Percentiles rank a stretch among this genome's conserved stretches.
Evolutionary conservation across 805 yeast genomes (phyloP).

Genomic region (Saturnispora zaruensis): DNA sequence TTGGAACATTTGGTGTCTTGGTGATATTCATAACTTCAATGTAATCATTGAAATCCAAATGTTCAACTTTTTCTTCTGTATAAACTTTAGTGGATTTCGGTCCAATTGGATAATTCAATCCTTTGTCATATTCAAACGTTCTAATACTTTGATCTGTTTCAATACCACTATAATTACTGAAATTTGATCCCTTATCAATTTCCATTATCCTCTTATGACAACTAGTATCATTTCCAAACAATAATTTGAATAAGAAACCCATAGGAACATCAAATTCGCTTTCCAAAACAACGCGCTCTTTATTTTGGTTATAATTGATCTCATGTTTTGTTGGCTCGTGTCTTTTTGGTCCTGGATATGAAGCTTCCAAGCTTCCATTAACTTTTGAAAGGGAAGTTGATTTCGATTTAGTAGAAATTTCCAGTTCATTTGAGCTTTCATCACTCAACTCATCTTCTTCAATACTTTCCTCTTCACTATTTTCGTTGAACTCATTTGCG

Average conservation of each 20-base stretch:
- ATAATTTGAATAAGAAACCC: conserved; percentile 59
- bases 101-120: conserved; percentile 74
- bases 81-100: conserved; percentile 81
- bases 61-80: conserved; percentile 48
- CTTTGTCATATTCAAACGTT: conserved; percentile 60
- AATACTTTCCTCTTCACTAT: neutral
- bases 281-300: conserved; percentile 44
- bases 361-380: neutral
- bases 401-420: neutral
- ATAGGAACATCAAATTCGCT: conserved; percentile 59
- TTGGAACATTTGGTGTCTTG: conserved; percentile 89
- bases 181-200: conserved; percentile 39
- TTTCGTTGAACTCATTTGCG: conserved; percentile 13
- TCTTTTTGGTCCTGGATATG: conserved; percentile 46
- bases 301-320: conserved; percentile 35
- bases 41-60: conserved; percentile 43
- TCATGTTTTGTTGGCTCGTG: conserved; percentile 52
- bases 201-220: conserved; percentile 34
- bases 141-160: conserved; percentile 32
- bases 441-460: neutral
- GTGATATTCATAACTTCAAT: conserved; percentile 57
- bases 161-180: conserved; percentile 33
- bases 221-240: conserved; percentile 54
- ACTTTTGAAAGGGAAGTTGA: neutral
- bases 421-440: neutral